Conservation (phyloP, 192 early-diverging fungal species). For the Dissophora ornata region DNA sequence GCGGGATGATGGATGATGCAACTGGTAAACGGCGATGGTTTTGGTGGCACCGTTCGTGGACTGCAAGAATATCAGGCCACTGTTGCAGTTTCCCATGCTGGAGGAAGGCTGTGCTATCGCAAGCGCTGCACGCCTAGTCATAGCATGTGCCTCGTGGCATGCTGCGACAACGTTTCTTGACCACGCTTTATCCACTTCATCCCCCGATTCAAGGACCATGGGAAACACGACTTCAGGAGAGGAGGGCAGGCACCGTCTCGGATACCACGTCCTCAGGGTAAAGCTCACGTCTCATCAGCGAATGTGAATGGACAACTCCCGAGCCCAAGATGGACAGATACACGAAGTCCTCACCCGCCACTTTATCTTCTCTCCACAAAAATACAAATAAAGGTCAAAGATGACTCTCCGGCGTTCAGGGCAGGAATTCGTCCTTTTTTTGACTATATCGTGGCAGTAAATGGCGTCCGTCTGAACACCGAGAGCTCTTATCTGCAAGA, state of each 20-base stretch:
- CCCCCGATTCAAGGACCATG: constrained; percentile 38
- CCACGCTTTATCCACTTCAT: not conserved
- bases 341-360: constrained; percentile 8
- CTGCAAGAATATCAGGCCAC: no score
- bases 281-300: not conserved
- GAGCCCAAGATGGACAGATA: no score
- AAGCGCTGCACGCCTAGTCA: no score
- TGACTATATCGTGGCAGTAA: constrained; percentile 75
- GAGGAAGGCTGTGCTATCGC: not conserved
- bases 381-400: constrained; percentile 61
- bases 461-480: constrained; percentile 63
- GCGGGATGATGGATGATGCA: not conserved
- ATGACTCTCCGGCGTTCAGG: constrained; percentile 71
- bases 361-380: not conserved
- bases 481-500: constrained; percentile 57
- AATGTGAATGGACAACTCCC: not conserved
- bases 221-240: constrained; percentile 63
- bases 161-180: no score
- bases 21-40: not conserved
- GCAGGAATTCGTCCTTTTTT: constrained; percentile 80
- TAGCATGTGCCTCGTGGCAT: no score
- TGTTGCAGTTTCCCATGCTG: not conserved
- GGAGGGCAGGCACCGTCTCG: constrained; percentile 59
- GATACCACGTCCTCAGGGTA: constrained; percentile 79
- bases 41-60: not conserved